These are phyloP conservation scores for Thelephora aurantiotincta DNA, from an alignment of 768 basidiomycete genomes.

Conservation along the genomic window DNA sequence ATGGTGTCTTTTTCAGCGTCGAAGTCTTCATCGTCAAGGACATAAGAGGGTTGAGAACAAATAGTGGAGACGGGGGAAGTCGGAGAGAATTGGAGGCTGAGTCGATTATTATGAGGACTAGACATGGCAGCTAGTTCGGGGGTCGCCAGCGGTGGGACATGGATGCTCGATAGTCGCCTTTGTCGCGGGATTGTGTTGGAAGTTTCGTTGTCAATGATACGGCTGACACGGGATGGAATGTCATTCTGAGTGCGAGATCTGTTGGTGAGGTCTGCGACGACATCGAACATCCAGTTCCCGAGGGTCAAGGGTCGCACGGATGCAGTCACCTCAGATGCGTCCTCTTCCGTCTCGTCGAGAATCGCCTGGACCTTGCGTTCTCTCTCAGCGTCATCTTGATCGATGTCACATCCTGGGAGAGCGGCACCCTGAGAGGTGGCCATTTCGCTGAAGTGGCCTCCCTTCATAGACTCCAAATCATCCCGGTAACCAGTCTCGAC, in stretches of 20 bases:
- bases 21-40: slow-evolving; percentile 9
- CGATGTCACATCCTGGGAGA: slow-evolving; percentile 31
- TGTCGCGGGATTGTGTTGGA: slow-evolving; percentile 18
- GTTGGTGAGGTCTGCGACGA: slow-evolving; percentile 45
- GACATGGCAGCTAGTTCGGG: slow-evolving; percentile 24
- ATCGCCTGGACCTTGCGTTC: slow-evolving; percentile 32
- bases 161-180: slow-evolving; percentile 15
- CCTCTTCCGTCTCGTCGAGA: slow-evolving; percentile 25
- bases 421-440: slow-evolving; percentile 36
- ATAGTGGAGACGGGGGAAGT: slow-evolving; percentile 12
- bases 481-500: slow-evolving; percentile 79
- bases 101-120: slow-evolving; percentile 35
- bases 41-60: slow-evolving; percentile 19
- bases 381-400: slow-evolving; percentile 15
- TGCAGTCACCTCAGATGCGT: slow-evolving; percentile 14
- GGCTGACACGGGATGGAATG: slow-evolving; percentile 18
- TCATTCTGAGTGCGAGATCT: slow-evolving; percentile 8
- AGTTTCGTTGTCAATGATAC: slow-evolving; percentile 22
- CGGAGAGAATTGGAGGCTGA: slow-evolving; percentile 25
- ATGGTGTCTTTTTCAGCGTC: slow-evolving; percentile 17
- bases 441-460: slow-evolving; percentile 66
- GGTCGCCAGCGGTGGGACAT: neutral
- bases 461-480: slow-evolving; percentile 48
- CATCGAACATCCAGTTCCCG: slow-evolving; percentile 82
- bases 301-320: slow-evolving; percentile 39